Base-by-base conservation (phyloP, 345 rosid genomes). In the Rubroshorea leprosula region DNA sequence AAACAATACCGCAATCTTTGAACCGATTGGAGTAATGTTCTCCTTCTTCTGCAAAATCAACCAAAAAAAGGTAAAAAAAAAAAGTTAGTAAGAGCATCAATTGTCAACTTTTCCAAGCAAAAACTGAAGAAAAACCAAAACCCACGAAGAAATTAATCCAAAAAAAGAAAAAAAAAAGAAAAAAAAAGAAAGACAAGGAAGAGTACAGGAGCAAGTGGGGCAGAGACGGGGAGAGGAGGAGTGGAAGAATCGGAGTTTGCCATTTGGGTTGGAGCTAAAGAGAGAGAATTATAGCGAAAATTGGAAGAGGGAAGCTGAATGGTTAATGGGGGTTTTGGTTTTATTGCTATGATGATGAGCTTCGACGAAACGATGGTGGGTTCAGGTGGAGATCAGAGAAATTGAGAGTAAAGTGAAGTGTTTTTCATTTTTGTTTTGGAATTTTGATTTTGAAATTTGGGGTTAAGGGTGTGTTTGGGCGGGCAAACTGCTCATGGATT, bases 21-120 rank as follows among this genome's bases (percentile, higher is more conserved):
- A 76, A 63, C 83, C 83, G 60, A 83, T 53, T 5, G 85, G 91
- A 31, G 80, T 71, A 13, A 57, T n/a, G 51, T 65, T 81, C 67
- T 88, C 90, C 67, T 88, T 88, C 76, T 65, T 83, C 98, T 88
- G 88, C 78, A 60, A 69, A 46, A 44, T 45, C 3, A 35, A 35
- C 41, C 41, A 10, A 24, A 45, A 57, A 60, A 59, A 67, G 12
- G 19, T 19, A 20, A 7, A 22, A 14, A 2, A 14, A 21, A 23
- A 1, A 43, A 22, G 18, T 5, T n/a, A 17, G 29, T 16, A 25
- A 23, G 44, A 6, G 18, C 4, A 29, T 29, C 5, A 29, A 31
- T 27, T 25, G 15, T 53, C 15, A 63, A 54, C 15, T 44, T 21
- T 7, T 35, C 55, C 4, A 13, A 63, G 11, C 17, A 19, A 17